Evolutionary conservation across 768 basidiomycete species (phyloP).

Genomic region (Mycena latifolia): DNA sequence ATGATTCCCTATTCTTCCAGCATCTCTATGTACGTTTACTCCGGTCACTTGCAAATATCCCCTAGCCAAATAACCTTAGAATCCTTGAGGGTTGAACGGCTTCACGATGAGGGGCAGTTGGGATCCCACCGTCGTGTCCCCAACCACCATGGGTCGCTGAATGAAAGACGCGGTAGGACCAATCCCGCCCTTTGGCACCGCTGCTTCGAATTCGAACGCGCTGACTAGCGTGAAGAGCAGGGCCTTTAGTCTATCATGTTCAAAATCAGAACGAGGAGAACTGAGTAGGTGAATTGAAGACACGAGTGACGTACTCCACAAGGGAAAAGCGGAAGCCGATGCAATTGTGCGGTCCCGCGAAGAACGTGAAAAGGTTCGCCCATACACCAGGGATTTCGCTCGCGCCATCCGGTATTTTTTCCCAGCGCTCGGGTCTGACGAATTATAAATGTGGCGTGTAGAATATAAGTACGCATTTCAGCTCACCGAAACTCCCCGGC

Average conservation of each 20-base stretch:
- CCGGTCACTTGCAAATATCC: no score
- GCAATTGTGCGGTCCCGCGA: no score
- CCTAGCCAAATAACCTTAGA: no score
- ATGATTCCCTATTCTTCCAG: no score
- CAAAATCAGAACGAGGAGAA: neutral
- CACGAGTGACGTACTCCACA: conserved; percentile 50
- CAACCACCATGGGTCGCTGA: neutral
- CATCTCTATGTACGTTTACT: no score
- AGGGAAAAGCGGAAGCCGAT: conserved; percentile 58
- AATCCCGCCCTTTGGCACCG: neutral
- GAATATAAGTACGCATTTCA: conserved; percentile 67
- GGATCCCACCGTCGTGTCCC: neutral
- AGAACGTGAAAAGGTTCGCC: no score
- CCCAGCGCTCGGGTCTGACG: no score
- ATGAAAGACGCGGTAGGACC: neutral
- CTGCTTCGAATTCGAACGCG: conserved; percentile 55
- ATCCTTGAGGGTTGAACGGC: neutral
- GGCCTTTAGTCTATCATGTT: conserved; percentile 47
- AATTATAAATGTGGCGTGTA: no score
- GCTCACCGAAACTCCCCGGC: conserved; percentile 70
- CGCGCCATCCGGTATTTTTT: no score
- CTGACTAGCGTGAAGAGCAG: conserved; percentile 54
- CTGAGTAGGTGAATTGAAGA: neutral
- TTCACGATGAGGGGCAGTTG: neutral
- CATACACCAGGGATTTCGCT: no score